Percentiles rank a stretch among this genome's conserved stretches.
These are phyloP conservation scores for Fraxinus albicans DNA, from an alignment of 305 asterid genomes.

Conservation along the genomic window DNA sequence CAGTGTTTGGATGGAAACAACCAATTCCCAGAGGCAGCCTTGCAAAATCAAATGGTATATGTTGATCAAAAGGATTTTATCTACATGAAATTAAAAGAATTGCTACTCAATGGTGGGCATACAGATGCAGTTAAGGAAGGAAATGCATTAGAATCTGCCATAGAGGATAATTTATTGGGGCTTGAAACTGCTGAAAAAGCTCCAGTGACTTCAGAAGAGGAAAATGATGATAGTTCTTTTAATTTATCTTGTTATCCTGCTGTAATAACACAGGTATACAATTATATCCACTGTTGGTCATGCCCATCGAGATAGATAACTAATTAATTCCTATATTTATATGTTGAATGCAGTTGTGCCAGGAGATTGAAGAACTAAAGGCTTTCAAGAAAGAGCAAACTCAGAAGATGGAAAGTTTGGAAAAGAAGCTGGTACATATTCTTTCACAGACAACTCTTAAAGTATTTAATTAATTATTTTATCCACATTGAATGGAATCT, in stretches of 20 bases:
- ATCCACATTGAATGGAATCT: not conserved
- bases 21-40: slow-evolving; percentile 27
- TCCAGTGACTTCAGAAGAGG: slow-evolving; percentile 28
- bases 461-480: not conserved
- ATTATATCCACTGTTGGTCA: slow-evolving; percentile 2
- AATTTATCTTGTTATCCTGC: slow-evolving; percentile 39
- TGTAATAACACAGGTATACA: slow-evolving; percentile 46
- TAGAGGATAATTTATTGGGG: slow-evolving; percentile 31
- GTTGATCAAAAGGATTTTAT: slow-evolving; percentile 45
- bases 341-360: slow-evolving; percentile 49
- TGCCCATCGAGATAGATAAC: not conserved
- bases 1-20: slow-evolving; percentile 30
- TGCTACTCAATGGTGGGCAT: slow-evolving; percentile 27
- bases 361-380: slow-evolving; percentile 56
- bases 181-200: slow-evolving; percentile 33
- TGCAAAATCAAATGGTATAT: slow-evolving; percentile 26
- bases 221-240: slow-evolving; percentile 29
- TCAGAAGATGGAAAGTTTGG: slow-evolving; percentile 43
- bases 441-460: not conserved
- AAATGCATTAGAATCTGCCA: slow-evolving; percentile 29
- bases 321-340: slow-evolving; percentile 1
- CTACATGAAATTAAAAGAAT: slow-evolving; percentile 51
- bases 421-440: slow-evolving; percentile 61
- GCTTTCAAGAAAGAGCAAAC: slow-evolving; percentile 48
- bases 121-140: slow-evolving; percentile 26